phyloP scores from a whole-genome alignment of 805 yeast species.

The Teunomyces panamensis region DNA sequence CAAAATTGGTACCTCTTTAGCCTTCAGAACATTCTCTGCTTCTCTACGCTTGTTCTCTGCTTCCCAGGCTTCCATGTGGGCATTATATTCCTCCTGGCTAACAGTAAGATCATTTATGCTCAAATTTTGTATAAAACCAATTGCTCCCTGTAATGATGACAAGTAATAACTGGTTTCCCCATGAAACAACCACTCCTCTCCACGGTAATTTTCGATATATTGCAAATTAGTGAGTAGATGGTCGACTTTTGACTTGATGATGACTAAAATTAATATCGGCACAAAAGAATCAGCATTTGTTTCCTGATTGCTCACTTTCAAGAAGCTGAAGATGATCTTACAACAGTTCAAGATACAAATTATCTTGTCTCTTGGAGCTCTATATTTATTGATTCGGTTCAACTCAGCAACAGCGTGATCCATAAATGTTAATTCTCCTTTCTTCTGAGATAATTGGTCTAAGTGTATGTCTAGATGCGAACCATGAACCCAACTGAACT shows the following conservation, averaged over 20 bases:
- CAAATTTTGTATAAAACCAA: slow-evolving; percentile 69
- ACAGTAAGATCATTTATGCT: slow-evolving; percentile 59
- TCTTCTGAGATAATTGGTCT: slow-evolving; percentile 30
- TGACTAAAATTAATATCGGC: slow-evolving; percentile 81
- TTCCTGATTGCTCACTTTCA: slow-evolving; percentile 68
- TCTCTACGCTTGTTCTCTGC: slow-evolving; percentile 29
- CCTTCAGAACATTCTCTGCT: slow-evolving; percentile 12
- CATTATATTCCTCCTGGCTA: slow-evolving; percentile 54
- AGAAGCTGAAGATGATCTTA: slow-evolving; percentile 84
- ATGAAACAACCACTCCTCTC: slow-evolving; percentile 60
- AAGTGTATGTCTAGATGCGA: slow-evolving; percentile 72
- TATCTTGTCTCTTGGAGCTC: slow-evolving; percentile 93
- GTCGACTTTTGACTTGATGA: slow-evolving; percentile 64
- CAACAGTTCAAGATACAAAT: slow-evolving; percentile 90
- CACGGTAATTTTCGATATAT: slow-evolving; percentile 83
- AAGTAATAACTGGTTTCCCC: slow-evolving; percentile 93
- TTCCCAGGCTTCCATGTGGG: slow-evolving; percentile 51
- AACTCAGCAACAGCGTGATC: slow-evolving; percentile 68
- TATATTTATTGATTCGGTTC: slow-evolving; percentile 70
- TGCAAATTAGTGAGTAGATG: slow-evolving; percentile 73
- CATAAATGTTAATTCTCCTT: slow-evolving; percentile 42
- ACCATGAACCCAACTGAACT: slow-evolving; percentile 71
- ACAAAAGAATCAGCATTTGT: slow-evolving; percentile 89
- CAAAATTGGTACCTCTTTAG: neutral
- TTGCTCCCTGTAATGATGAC: slow-evolving; percentile 87